Base-by-base conservation (phyloP, 2,329 filamentous ascomycete genomes). In the Pyrenochaeta sp. region DNA sequence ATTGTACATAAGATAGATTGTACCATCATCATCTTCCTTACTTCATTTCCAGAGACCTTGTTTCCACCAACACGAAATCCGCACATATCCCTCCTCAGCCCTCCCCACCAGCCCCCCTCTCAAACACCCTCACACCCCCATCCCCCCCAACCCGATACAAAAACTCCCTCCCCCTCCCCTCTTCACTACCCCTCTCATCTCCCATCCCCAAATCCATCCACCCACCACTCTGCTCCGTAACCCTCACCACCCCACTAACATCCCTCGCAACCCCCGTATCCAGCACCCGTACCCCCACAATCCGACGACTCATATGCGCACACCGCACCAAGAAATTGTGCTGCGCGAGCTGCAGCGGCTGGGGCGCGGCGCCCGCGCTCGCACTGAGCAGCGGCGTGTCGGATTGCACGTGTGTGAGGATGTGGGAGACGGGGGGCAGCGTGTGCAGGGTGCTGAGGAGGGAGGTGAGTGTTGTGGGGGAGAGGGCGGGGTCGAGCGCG, bases 191-290 rank as follows among this genome's bases (percentile, higher is more conserved):
- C 52, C 53, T 72, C 11, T 58, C 58, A 4, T 59, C 40, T 3
- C 53, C 61, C 7, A 58, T 26, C 10, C 51, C 60, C 38, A 51
- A 19, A 19, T 55, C 30, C 51, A 71, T 48, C 74, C 63, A 60
- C 41, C 41, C 59, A 4, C 56, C 40, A 6, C 46, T 63, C 20
- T 65, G 66, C 11, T 71, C 79, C 13, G 88, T 92, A 35, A 94
- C 78, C 55, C 91, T 81, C 51, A 96, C 63, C 29, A 96, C 90
- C 3, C 93, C 93, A 72, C 89, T 96, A 21, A 97, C 89, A 72
- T 96, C 93, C 66, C 82, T 86, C 51, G 93, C 92, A n/a, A 86
- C 85, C 1, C 93, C 93, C 0, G 91, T 96, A 63, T 96, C 91
- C 48, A 97, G 71, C 62, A 86, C 80, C 38, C 92, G 79, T 44